Evolutionary conservation across 768 basidiomycete genomes (phyloP).

Genomic region (Cytidiella melzeri): DNA sequence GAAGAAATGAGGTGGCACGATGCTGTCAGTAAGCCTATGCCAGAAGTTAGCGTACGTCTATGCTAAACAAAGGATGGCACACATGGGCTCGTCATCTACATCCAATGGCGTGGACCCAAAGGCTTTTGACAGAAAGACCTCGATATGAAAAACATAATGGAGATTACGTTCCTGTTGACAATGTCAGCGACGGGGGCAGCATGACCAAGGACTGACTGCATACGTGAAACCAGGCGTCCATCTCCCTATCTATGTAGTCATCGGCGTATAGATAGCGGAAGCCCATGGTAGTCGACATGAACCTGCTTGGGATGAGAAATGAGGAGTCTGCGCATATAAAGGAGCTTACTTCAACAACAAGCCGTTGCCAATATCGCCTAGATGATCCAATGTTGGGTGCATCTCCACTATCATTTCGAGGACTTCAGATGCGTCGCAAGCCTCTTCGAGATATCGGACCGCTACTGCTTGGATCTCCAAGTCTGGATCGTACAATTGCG

Average conservation of each 20-base stretch:
- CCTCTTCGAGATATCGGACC: conserved; percentile 83
- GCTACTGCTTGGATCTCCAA: conserved; percentile 88
- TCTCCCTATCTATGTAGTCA: conserved; percentile 89
- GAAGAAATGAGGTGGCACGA: conserved; percentile 93
- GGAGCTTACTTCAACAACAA: conserved; percentile 73
- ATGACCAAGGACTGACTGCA: conserved; percentile 20
- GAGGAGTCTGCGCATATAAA: too few species aligned
- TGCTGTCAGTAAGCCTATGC: conserved; percentile 70
- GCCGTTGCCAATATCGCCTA: conserved; percentile 88
- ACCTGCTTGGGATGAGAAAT: conserved; percentile 44
- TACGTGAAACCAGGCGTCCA: conserved; percentile 96
- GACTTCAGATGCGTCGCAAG: conserved; percentile 77
- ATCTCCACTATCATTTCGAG: conserved; percentile 89
- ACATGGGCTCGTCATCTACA: conserved; percentile 62
- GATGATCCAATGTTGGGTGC: conserved; percentile 91
- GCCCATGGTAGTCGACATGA: conserved; percentile 90
- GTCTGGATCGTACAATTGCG: conserved; percentile 92
- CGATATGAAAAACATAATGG: conserved; percentile 89
- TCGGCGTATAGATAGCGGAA: conserved; percentile 90
- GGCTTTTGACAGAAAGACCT: conserved; percentile 81
- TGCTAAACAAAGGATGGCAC: conserved; percentile 13
- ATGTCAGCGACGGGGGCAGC: background rate
- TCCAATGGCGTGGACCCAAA: conserved; percentile 46
- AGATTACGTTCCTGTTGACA: conserved; percentile 80
- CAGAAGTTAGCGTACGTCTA: background rate